A percentile compares a stretch with the other conserved stretches of the same genome.
These are phyloP conservation scores for Ceratocystis albifundus DNA, from an alignment of 2,329 filamentous ascomycete species.

Conservation along the genomic window DNA sequence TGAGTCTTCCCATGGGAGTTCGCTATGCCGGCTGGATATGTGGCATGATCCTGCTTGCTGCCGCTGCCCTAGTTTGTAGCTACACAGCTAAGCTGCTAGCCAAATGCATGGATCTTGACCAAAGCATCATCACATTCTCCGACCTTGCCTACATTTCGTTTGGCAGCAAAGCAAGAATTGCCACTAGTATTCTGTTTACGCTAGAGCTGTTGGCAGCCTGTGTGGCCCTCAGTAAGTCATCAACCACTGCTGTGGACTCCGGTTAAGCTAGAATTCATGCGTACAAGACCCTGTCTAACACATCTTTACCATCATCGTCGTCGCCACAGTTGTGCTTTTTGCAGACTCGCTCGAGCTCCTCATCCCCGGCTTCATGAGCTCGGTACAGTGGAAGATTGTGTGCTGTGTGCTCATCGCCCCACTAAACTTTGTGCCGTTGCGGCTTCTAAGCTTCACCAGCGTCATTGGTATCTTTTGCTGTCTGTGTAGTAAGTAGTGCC, in stretches of 20 bases:
- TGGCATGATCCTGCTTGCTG: constrained; percentile 61
- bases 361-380: constrained; percentile 54
- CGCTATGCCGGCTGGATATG: constrained; percentile 82
- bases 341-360: constrained; percentile 75
- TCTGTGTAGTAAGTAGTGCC: constrained; percentile 59
- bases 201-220: constrained; percentile 79
- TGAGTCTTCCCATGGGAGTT: constrained; percentile 79
- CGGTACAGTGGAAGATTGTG: constrained; percentile 71
- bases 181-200: constrained; percentile 76
- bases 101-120: constrained; percentile 79
- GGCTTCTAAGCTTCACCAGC: constrained; percentile 78
- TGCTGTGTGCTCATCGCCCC: constrained; percentile 69
- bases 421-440: constrained; percentile 72
- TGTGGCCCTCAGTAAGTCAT: constrained; percentile 51
- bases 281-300: not conserved
- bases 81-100: constrained; percentile 80
- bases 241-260: not conserved
- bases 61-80: constrained; percentile 63
- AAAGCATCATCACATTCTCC: constrained; percentile 80
- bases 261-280: not conserved
- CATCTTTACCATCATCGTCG: not conserved
- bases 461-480: constrained; percentile 86
- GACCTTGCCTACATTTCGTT: constrained; percentile 88
- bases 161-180: constrained; percentile 65
- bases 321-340: constrained; percentile 60